Evolutionary conservation across 2,329 filamentous ascomycete genomes (phyloP).

Genomic region (Neurospora sp.): DNA sequence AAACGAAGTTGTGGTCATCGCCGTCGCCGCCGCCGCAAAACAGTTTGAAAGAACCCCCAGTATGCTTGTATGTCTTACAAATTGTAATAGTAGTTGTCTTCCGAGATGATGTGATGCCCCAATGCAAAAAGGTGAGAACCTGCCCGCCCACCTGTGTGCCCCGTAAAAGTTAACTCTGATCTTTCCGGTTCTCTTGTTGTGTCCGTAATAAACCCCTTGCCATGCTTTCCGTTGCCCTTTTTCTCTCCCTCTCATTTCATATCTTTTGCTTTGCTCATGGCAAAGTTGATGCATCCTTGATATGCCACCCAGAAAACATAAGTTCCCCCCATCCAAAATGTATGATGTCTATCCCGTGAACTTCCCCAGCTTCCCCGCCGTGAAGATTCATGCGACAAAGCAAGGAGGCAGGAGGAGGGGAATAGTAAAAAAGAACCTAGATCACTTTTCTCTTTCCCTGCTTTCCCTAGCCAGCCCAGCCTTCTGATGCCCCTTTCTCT

Average conservation of each 20-base stretch:
- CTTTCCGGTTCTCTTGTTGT: not conserved
- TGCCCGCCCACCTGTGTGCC: not conserved
- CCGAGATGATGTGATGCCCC: not conserved
- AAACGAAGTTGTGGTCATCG: not conserved
- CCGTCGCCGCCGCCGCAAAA: not conserved
- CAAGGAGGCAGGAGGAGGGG: not conserved
- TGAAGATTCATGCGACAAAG: not conserved
- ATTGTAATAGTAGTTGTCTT: not conserved
- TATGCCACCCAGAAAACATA: not conserved
- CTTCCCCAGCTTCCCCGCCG: not conserved
- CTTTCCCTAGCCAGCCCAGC: not conserved
- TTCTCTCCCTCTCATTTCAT: not conserved
- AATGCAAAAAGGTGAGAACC: not conserved
- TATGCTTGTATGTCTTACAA: not conserved
- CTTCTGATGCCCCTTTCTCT: not conserved
- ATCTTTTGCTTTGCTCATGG: not conserved
- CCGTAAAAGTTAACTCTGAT: not conserved
- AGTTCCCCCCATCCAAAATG: not conserved
- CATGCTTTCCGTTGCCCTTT: not conserved
- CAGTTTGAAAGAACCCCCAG: not conserved
- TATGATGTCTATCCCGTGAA: not conserved
- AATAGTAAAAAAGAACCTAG: not conserved
- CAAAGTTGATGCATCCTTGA: not conserved
- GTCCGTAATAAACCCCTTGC: not conserved
- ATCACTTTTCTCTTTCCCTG: not conserved